These are phyloP conservation scores for Pythium rishiriense DNA, from an alignment of 352 stramenopile species.

Conservation along the genomic window DNA sequence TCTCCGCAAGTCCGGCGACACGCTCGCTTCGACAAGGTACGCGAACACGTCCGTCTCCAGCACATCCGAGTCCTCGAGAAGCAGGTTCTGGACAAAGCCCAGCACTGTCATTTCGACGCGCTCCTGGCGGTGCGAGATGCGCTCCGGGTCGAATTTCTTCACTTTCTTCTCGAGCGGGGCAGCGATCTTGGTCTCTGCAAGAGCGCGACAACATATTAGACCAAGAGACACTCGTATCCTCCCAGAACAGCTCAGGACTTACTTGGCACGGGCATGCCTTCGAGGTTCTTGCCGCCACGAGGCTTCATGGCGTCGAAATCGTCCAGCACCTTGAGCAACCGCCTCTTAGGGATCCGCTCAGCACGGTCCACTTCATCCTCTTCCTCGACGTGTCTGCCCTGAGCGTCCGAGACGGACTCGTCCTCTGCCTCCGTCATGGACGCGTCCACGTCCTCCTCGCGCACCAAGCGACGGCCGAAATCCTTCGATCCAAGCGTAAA, in stretches of 20 bases:
- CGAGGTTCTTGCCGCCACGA: conserved; percentile 41
- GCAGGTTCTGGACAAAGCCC: conserved; percentile 68
- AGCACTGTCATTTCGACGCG: conserved; percentile 63
- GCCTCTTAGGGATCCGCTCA: conserved; percentile 70
- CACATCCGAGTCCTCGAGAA: conserved; percentile 63
- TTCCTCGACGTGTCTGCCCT: conserved; percentile 22
- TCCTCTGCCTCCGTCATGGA: background rate
- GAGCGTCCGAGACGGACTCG: conserved; percentile 16
- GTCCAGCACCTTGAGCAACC: conserved; percentile 67
- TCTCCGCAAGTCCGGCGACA: conserved; percentile 62
- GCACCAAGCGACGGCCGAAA: conserved; percentile 49
- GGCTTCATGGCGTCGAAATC: conserved; percentile 50
- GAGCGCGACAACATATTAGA: background rate
- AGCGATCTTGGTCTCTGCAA: conserved; percentile 65
- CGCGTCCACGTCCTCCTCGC: conserved; percentile 10
- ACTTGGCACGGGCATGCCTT: conserved; percentile 57
- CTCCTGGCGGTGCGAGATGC: conserved; percentile 73
- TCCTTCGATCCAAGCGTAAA: conserved; percentile 56
- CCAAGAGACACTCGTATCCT: background rate
- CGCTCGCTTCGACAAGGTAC: conserved; percentile 70
- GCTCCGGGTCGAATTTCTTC: conserved; percentile 61
- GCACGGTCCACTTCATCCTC: conserved; percentile 60
- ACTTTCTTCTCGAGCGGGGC: conserved; percentile 71
- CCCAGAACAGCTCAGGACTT: conserved; percentile 16
- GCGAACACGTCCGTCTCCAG: conserved; percentile 62